These are phyloP conservation scores for Carex cristatella DNA, from an alignment of 176 grass and related monocot species.

Conservation along the genomic window DNA sequence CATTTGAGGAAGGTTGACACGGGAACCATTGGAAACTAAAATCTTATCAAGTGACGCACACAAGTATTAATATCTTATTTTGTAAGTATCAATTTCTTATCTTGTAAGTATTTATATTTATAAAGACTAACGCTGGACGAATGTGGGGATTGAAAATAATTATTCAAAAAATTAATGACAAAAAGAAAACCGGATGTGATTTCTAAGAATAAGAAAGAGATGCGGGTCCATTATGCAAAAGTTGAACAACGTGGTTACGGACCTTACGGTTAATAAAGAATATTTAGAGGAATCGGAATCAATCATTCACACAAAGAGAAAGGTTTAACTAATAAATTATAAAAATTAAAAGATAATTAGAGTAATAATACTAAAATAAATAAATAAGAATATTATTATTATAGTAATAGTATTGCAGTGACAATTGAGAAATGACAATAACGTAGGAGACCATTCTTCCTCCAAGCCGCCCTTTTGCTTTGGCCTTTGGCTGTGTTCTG, in stretches of 20 bases:
- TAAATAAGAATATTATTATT: not conserved
- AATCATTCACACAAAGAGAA: not conserved
- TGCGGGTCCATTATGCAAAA: not conserved
- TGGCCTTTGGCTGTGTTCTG: not conserved
- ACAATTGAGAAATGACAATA: not conserved
- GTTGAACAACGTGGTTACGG: not conserved
- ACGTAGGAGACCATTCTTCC: slow-evolving; percentile 30
- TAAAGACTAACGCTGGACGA: no score
- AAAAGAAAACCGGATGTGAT: not conserved
- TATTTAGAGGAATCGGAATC: not conserved
- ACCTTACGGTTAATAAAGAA: not conserved
- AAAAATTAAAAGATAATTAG: not conserved
- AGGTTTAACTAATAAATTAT: not conserved
- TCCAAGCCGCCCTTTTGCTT: slow-evolving; percentile 13
- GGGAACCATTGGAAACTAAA: no score
- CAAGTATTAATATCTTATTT: no score
- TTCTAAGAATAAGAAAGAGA: not conserved
- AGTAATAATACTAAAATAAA: not conserved
- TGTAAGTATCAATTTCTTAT: no score
- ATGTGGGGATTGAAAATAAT: no score
- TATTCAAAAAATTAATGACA: not conserved
- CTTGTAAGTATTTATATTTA: no score
- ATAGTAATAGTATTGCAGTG: slow-evolving; percentile 1
- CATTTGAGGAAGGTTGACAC: no score
- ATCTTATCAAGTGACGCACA: no score